Conservation (phyloP, 2,329 filamentous ascomycete species). For the Neonectria faginata region DNA sequence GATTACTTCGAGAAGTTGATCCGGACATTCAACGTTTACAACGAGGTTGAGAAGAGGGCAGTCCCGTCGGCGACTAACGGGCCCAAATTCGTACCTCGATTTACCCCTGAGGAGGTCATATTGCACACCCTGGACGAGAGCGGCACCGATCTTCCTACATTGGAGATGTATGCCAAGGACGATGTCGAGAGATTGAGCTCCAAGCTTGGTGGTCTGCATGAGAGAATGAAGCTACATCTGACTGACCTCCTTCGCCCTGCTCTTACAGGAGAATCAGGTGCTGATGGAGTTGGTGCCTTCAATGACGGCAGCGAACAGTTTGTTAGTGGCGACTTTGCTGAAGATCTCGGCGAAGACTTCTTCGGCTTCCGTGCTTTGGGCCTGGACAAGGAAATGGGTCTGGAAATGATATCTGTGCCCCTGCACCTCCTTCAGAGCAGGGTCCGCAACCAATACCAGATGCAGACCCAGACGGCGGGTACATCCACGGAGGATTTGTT, state of each 20-base stretch:
- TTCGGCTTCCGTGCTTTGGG: slow-evolving; percentile 98
- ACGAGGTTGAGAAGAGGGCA: slow-evolving; percentile 82
- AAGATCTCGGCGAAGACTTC: slow-evolving; percentile 98
- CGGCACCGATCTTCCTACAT: slow-evolving; percentile 81
- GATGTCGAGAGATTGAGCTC: slow-evolving; percentile 87
- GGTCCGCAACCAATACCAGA: slow-evolving; percentile 86
- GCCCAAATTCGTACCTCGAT: slow-evolving; percentile 69
- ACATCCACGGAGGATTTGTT: slow-evolving; percentile 72
- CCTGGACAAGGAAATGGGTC: slow-evolving; percentile 88
- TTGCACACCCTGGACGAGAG: slow-evolving; percentile 88
- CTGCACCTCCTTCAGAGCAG: slow-evolving; percentile 93
- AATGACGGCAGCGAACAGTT: slow-evolving; percentile 98
- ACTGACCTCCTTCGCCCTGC: slow-evolving; percentile 94
- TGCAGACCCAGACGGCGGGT: slow-evolving; percentile 74
- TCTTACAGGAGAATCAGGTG: slow-evolving; percentile 77
- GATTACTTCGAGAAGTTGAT: slow-evolving; percentile 91
- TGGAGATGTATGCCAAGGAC: slow-evolving; percentile 91
- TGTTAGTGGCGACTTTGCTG: slow-evolving; percentile 94
- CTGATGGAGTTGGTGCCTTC: slow-evolving; percentile 90
- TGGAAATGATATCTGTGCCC: slow-evolving; percentile 89
- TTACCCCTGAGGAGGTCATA: slow-evolving; percentile 85
- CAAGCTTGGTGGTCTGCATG: slow-evolving; percentile 87
- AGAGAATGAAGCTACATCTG: slow-evolving; percentile 93
- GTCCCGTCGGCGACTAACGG: slow-evolving; percentile 57
- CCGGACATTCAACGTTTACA: slow-evolving; percentile 82